A percentile compares a stretch with the other conserved stretches of the same genome.
Conservation (phyloP, 139 green algal genomes). For the Diplosphaera chodatii region DNA sequence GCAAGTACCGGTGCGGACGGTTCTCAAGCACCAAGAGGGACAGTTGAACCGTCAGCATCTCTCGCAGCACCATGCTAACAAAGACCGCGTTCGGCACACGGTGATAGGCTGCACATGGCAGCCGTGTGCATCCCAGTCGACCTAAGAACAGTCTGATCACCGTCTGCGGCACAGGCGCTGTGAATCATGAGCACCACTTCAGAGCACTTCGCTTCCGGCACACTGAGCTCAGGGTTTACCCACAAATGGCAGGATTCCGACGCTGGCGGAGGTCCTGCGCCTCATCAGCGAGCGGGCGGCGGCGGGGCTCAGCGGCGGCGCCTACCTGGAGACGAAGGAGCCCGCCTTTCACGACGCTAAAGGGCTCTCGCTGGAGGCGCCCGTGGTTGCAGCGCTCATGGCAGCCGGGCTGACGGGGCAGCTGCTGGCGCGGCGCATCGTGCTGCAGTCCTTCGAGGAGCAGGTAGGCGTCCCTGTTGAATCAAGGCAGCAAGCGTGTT, state of each 20-base stretch:
- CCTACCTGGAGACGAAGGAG: conserved; percentile 15
- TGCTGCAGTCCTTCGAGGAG: conserved; percentile 15
- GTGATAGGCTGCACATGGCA: too few relatives aligned
- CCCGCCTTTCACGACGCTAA: background rate
- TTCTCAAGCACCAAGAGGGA: too few relatives aligned
- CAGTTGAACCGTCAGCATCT: background rate
- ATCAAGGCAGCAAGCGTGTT: too few relatives aligned
- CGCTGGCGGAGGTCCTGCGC: conserved; percentile 1
- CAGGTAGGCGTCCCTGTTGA: too few relatives aligned
- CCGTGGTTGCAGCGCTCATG: background rate
- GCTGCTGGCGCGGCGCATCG: background rate
- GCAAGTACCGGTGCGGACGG: background rate
- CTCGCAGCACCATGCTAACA: too few relatives aligned
- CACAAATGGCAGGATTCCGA: background rate
- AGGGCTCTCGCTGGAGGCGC: conserved; percentile 4
- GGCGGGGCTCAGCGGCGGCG: background rate
- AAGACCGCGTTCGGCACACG: too few relatives aligned
- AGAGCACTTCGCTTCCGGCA: too few relatives aligned
- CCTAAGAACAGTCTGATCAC: too few relatives aligned
- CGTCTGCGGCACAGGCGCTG: too few relatives aligned
- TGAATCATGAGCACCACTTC: too few relatives aligned
- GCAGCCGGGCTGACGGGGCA: background rate
- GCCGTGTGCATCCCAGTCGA: too few relatives aligned
- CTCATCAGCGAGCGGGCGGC: background rate
- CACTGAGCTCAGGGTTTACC: too few relatives aligned